Evolutionary conservation across 176 grass and related monocot species (phyloP).

Genomic region (Musa beccarii): DNA sequence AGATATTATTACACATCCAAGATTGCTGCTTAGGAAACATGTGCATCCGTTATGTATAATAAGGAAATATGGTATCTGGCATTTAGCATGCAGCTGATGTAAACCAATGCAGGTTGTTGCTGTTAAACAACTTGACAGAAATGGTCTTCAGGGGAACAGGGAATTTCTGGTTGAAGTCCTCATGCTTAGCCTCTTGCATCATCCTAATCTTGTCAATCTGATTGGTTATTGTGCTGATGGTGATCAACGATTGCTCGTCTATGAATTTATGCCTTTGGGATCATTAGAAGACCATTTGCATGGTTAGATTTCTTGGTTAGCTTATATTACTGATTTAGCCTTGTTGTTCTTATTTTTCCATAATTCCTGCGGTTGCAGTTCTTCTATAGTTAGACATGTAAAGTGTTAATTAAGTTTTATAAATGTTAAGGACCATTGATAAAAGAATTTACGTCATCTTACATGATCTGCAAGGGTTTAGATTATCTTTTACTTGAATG

Average conservation of each 20-base stretch:
- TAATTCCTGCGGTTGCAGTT: background rate
- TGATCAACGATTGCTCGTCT: conserved; percentile 91
- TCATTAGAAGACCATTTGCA: conserved; percentile 92
- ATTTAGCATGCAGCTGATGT: background rate
- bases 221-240: conserved; percentile 96
- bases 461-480: background rate
- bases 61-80: background rate
- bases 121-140: conserved; percentile 95
- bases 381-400: background rate
- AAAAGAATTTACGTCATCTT: background rate
- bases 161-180: conserved; percentile 99
- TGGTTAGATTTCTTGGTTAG: conserved; percentile 29
- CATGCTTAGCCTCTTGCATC: conserved; percentile 94
- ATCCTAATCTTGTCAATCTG: conserved; percentile 87
- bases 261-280: conserved; percentile 85
- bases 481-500: too few species aligned
- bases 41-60: background rate
- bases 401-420: background rate
- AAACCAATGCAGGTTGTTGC: conserved; percentile 54
- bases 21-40: background rate
- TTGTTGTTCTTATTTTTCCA: background rate
- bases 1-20: background rate
- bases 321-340: background rate
- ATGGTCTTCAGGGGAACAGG: conserved; percentile 91
- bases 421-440: background rate